phyloP scores from a whole-genome alignment of 2,329 filamentous ascomycete species.

The Clonostachys chloroleuca region DNA sequence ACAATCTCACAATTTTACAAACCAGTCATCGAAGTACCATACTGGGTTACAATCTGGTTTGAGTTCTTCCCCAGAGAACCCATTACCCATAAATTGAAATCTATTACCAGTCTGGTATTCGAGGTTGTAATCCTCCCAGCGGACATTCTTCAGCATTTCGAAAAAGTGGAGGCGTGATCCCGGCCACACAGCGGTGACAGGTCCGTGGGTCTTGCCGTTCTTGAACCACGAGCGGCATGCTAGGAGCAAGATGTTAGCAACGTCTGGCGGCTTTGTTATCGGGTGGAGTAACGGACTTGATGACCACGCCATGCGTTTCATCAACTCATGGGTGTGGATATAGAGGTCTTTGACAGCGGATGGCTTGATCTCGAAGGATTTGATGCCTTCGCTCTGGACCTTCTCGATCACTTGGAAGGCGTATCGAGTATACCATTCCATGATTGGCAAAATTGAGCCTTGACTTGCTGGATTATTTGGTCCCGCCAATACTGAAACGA shows the following conservation, averaged over 20 bases:
- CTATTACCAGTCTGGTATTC: constrained; percentile 62
- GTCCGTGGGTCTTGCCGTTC: constrained; percentile 30
- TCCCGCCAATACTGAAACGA: constrained; percentile 14
- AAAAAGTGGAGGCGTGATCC: constrained; percentile 46
- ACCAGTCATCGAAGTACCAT: constrained; percentile 19
- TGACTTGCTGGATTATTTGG: background rate
- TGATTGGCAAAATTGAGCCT: background rate
- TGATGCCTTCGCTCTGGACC: constrained; percentile 2
- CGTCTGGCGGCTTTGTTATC: no score
- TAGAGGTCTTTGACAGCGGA: constrained; percentile 41
- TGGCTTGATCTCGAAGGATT: constrained; percentile 33
- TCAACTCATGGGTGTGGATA: constrained; percentile 41
- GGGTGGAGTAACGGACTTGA: constrained; percentile 11
- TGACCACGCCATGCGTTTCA: constrained; percentile 49
- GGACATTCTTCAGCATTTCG: constrained; percentile 41
- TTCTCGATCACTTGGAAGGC: background rate
- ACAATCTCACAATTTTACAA: no score
- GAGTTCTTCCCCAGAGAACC: constrained; percentile 56
- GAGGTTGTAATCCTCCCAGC: constrained; percentile 46
- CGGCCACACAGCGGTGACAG: constrained; percentile 39
- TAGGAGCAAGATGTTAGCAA: constrained; percentile 38
- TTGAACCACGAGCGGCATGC: constrained; percentile 46
- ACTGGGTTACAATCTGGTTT: background rate
- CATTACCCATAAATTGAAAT: constrained; percentile 47
- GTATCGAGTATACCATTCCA: background rate